A percentile compares a stretch with the other conserved stretches of the same genome.
Evolutionary conservation across 2,329 filamentous ascomycete genomes (phyloP).

Genomic region (Colletotrichum tropicicola): DNA sequence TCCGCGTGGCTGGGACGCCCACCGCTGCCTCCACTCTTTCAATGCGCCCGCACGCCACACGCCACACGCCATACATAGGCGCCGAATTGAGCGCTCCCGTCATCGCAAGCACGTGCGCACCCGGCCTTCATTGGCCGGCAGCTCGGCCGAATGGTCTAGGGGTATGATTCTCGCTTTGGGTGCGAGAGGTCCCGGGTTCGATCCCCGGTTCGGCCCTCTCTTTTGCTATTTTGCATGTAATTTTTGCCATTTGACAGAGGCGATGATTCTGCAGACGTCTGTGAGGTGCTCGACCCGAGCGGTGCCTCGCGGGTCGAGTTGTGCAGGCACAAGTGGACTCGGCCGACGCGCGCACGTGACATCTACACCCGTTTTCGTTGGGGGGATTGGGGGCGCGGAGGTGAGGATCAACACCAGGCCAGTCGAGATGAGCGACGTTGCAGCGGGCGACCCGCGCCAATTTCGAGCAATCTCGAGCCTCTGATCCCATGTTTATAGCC

Average conservation of each 20-base stretch:
- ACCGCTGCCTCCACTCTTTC: too few species aligned
- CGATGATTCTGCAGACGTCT: too few species aligned
- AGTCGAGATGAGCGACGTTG: slow-evolving; percentile 26
- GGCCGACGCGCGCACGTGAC: neutral
- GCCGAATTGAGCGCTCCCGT: too few species aligned
- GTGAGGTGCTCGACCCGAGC: too few species aligned
- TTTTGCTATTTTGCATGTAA: slow-evolving; percentile 10
- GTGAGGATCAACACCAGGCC: slow-evolving; percentile 27
- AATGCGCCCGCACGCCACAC: neutral
- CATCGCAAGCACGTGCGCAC: neutral
- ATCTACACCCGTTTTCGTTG: too few species aligned
- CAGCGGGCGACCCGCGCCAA: slow-evolving; percentile 16
- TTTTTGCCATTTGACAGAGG: neutral
- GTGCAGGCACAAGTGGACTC: too few species aligned
- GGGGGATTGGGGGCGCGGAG: too few species aligned
- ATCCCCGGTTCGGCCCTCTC: slow-evolving; percentile 39
- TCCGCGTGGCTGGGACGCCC: too few species aligned
- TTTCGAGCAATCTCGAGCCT: slow-evolving; percentile 26
- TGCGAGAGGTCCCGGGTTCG: slow-evolving; percentile 46
- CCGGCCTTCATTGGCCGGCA: neutral
- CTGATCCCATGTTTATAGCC: slow-evolving; percentile 9
- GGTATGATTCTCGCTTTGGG: slow-evolving; percentile 47
- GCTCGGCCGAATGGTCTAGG: slow-evolving; percentile 41
- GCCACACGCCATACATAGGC: neutral
- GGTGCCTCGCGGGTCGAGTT: too few species aligned